Conservation (phyloP, 257 asterid genomes). For the Agastache rugosa region DNA sequence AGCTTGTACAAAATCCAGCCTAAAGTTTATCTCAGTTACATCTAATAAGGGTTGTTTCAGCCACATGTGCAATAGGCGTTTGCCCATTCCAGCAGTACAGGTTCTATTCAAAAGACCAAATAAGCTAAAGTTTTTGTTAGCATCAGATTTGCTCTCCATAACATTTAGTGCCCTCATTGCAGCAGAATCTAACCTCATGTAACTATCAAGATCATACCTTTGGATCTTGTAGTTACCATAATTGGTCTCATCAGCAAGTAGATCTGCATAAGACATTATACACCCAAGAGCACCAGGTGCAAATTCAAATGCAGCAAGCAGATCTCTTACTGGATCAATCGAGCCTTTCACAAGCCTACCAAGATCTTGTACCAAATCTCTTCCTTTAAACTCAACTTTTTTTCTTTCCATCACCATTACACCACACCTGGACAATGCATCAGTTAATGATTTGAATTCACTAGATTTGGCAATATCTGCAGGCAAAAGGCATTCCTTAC, state of each 20-base stretch:
- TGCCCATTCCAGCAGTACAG: slow-evolving; percentile 98
- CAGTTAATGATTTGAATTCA: slow-evolving; percentile 70
- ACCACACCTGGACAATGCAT: slow-evolving; percentile 86
- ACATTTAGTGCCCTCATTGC: slow-evolving; percentile 98
- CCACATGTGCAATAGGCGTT: slow-evolving; percentile 91
- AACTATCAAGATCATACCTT: slow-evolving; percentile 73
- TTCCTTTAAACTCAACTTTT: slow-evolving; percentile 83
- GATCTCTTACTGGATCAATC: slow-evolving; percentile 75
- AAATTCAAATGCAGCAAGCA: slow-evolving; percentile 78
- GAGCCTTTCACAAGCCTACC: slow-evolving; percentile 94
- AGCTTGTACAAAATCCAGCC: slow-evolving; percentile 93
- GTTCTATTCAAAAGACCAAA: slow-evolving; percentile 96
- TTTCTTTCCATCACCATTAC: slow-evolving; percentile 90
- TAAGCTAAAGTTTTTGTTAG: slow-evolving; percentile 92
- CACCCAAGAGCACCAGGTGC: slow-evolving; percentile 85
- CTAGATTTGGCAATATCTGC: slow-evolving; percentile 65
- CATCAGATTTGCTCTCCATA: slow-evolving; percentile 97
- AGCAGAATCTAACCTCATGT: slow-evolving; percentile 99
- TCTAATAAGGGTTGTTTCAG: slow-evolving; percentile 90
- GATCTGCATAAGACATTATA: slow-evolving; percentile 74
- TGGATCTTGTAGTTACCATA: slow-evolving; percentile 73
- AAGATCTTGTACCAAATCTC: slow-evolving; percentile 87
- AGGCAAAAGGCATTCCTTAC: slow-evolving; percentile 93
- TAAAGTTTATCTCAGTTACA: slow-evolving; percentile 72
- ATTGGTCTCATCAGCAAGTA: slow-evolving; percentile 93